Base-by-base conservation (phyloP, 495 filamentous ascomycete species). In the Penicillium psychrofluorescens region DNA sequence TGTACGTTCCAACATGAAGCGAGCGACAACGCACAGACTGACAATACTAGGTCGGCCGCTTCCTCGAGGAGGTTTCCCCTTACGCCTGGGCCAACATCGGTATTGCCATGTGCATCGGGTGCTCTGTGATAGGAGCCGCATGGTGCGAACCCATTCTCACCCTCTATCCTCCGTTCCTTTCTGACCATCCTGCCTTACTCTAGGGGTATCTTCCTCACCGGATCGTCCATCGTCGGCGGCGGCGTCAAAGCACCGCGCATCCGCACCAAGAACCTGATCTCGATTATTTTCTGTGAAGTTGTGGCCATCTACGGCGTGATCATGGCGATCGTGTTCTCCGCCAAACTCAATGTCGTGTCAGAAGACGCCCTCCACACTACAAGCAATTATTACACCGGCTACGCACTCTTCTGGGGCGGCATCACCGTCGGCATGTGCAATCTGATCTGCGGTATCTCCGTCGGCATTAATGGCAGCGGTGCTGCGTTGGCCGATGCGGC, bases 251-350 rank as follows among this genome's bases (percentile, higher is more conserved):
- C 94, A 27, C 94, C 92, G 13, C 81, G 92, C 51, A 97, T 99
- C 62, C 85, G 91, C 54, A 99, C 94, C 41, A 99, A 99, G 80
- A 99, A 97, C 70, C 65, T 99, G 47, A 95, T 99, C 61, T 97
- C 94, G 53, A 97, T 99, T 72, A 96, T 99, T 72, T 99, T 99
- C 77, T 99, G 94, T 72, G 94, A 99, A 70, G 94, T 97, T 52
- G 94, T 99, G 49, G 94, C 94, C 58, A 99, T 99, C 63, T 99
- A 99, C 75, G 94, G 94, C 56, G 90, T 99, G 56, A 99, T 99
- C 69, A 97, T 97, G 88, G 83, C 91, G 48, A 99, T 99, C 63
- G 83, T 99, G 36, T 96, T 95, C 73, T 94, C 90, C 32, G 72
- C 90, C 29, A 92, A 95, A 59, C 64, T 99, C 44, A 76, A 77